Conservation (phyloP, 331 rosid genomes). For the Rhamnella rubrinervis region DNA sequence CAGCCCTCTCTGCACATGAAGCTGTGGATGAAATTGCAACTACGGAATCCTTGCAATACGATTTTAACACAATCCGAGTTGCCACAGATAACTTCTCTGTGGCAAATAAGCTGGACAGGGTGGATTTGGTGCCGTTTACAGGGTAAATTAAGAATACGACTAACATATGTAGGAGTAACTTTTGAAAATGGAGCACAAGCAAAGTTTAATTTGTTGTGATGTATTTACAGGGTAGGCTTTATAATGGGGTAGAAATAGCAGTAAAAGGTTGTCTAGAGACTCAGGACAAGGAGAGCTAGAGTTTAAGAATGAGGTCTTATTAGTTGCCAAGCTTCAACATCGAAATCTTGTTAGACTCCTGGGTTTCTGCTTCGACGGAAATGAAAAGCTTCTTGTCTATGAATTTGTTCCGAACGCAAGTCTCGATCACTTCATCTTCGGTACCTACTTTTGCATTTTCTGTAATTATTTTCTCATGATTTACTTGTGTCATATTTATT, state of each 20-base stretch:
- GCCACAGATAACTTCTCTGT: too few species aligned
- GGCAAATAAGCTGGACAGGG: constrained; percentile 14
- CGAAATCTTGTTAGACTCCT: constrained; percentile 46
- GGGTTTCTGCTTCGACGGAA: constrained; percentile 37
- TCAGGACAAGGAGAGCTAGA: constrained; percentile 39
- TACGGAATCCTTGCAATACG: background rate
- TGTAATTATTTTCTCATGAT: background rate
- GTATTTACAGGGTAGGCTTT: constrained; percentile 13
- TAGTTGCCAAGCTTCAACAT: constrained; percentile 53
- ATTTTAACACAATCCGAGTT: too few species aligned
- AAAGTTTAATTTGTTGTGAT: too few species aligned
- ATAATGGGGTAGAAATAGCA: constrained; percentile 41
- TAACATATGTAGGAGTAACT: too few species aligned
- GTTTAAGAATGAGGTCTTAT: constrained; percentile 47
- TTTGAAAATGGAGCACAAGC: too few species aligned
- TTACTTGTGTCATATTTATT: too few species aligned
- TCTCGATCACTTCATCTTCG: constrained; percentile 44
- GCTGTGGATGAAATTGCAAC: constrained; percentile 18
- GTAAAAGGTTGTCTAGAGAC: constrained; percentile 41
- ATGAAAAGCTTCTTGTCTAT: constrained; percentile 42
- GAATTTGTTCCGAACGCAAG: constrained; percentile 47
- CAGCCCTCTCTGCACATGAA: background rate
- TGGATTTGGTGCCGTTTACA: constrained; percentile 34
- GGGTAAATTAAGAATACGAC: background rate
- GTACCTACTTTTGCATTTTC: constrained; percentile 15